Percentiles rank a stretch among this genome's conserved stretches.
Conservation (phyloP, 108 stramenopile genomes). For the Discostella pseudostelligera region DNA sequence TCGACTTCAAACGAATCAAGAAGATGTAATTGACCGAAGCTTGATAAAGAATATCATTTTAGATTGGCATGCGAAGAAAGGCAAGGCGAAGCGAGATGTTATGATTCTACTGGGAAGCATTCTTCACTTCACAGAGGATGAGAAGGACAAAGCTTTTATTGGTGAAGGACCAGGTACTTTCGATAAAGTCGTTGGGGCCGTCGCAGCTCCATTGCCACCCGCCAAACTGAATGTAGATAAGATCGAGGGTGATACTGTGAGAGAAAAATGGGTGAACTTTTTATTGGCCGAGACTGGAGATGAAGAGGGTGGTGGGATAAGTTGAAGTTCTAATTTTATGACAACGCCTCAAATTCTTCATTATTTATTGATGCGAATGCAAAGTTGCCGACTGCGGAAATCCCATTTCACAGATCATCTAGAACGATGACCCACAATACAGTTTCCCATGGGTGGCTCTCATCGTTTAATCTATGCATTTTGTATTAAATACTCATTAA, state of each 20-base stretch:
- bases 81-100: slow-evolving; percentile 75
- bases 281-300: slow-evolving; percentile 85
- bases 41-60: slow-evolving; percentile 89
- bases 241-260: slow-evolving; percentile 80
- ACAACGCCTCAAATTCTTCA: background rate
- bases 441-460: too few species aligned
- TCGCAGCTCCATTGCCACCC: slow-evolving; percentile 77
- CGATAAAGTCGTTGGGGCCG: slow-evolving; percentile 56
- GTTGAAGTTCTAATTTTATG: background rate
- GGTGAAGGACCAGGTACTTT: slow-evolving; percentile 47
- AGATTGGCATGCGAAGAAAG: slow-evolving; percentile 79
- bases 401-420: too few species aligned
- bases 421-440: too few species aligned
- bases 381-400: too few species aligned
- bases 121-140: slow-evolving; percentile 84
- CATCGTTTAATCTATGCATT: too few species aligned
- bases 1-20: slow-evolving; percentile 83
- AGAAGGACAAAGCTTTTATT: slow-evolving; percentile 74
- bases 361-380: too few species aligned
- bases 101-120: slow-evolving; percentile 82
- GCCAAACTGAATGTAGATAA: slow-evolving; percentile 71
- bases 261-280: slow-evolving; percentile 87
- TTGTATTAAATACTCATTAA: too few species aligned
- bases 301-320: slow-evolving; percentile 15
- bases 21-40: slow-evolving; percentile 85